Evolutionary conservation across 2,329 filamentous ascomycete species (phyloP), one percentile per base, ranked within the genome.

Genomic region (Fusarium euwallaceae): DNA sequence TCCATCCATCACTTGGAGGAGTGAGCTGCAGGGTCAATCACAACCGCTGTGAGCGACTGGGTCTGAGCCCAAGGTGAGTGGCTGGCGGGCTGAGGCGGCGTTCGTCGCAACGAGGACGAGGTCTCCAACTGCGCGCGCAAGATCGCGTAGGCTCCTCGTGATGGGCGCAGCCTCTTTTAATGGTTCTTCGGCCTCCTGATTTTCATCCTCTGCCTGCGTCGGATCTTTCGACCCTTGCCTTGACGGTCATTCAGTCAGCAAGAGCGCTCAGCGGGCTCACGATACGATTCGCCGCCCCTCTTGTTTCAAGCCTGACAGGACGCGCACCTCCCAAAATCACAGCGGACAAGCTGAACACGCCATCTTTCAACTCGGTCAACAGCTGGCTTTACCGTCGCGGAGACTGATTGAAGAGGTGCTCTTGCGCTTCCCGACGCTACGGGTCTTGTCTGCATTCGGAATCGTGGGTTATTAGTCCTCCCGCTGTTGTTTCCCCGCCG

Each of bases 91-190:
- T 62, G 67, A 66, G 67, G 67, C 45, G 62, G 58, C 48, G 48
- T 53, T 53, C 59, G 41, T 62, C 61, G 56, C 63, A 68, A 71
- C 55, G 45, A 77, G 39, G 64, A 67, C 66, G 34, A 66, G 60
- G 53, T 51, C 43, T 48, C 62, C 55, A 64, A 41, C 55, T 63
- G 63, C 59, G 69, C 76, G 73, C 76, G 66, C 64, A 66, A 53
- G 59, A 55, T 69, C 69, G 71, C 71, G 67, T 69, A 58, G 48
- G 48, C 51, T 69, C 45, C 69, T 76, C 74, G 76, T 76, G 70
- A 78, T 77, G 76, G 71, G 76, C 68, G 56, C 74, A 72, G 64
- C 59, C 62, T 66, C 66, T 60, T 66, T 55, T 59, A 32, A 36
- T 65, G 58, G 66, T 59, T 74, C 56, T 61, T 53, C 43, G 29